Evolutionary conservation across 164 flowering plant species (phyloP).

Genomic region (Malania oleifera): DNA sequence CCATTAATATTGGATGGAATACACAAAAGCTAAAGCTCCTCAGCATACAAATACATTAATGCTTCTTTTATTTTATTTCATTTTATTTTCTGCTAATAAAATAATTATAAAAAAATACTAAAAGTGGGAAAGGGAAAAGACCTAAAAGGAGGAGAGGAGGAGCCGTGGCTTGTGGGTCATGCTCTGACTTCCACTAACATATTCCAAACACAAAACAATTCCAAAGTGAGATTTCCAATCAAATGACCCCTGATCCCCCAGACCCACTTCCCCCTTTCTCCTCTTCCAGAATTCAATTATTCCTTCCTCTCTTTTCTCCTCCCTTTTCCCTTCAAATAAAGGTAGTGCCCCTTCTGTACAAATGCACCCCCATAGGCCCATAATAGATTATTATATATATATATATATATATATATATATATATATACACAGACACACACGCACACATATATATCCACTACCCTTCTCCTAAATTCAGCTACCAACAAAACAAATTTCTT

Average conservation of each 20-base stretch:
- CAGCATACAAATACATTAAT: conserved; percentile 10
- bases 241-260: not conserved
- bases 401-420: too few relatives aligned
- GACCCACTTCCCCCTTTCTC: conserved; percentile 11
- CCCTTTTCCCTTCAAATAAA: not conserved
- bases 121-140: too few relatives aligned
- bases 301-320: not conserved
- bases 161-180: not conserved
- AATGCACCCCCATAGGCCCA: too few relatives aligned
- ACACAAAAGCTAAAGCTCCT: conserved; percentile 35
- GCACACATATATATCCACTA: too few relatives aligned
- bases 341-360: not conserved
- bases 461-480: too few relatives aligned
- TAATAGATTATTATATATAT: too few relatives aligned
- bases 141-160: not conserved
- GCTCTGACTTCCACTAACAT: conserved; percentile 3
- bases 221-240: not conserved
- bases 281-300: conserved; percentile 5
- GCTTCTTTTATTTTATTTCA: too few relatives aligned
- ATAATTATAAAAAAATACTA: not conserved
- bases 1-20: conserved; percentile 47
- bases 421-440: too few relatives aligned
- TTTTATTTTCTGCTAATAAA: too few relatives aligned
- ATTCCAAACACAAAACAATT: not conserved
- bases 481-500: too few relatives aligned